Evolutionary conservation across 176 grass and related monocot genomes (phyloP).

Genomic region (Eragrostis curvula): DNA sequence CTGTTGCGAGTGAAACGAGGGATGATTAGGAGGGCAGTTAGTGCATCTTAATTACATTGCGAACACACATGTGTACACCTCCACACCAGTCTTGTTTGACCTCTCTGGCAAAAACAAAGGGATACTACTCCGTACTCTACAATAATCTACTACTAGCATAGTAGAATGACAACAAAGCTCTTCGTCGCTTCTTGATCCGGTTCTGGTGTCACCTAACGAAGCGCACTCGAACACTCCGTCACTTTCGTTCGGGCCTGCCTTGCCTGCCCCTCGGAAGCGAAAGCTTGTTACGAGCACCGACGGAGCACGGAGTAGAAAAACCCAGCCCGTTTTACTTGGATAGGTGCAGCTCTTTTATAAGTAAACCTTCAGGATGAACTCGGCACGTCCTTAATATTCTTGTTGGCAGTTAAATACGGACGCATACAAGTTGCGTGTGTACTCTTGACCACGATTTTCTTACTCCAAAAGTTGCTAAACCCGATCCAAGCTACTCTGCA

Average conservation of each 20-base stretch:
- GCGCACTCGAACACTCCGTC: background rate
- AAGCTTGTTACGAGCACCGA: background rate
- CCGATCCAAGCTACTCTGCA: background rate
- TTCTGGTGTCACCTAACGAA: background rate
- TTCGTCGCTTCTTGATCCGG: conserved; percentile 24
- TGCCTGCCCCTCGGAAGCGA: background rate
- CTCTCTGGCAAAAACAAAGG: background rate
- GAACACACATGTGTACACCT: too few relatives aligned
- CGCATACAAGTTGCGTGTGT: background rate
- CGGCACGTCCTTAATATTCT: background rate
- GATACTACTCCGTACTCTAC: background rate
- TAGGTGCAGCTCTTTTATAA: background rate
- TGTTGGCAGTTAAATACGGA: conserved; percentile 1
- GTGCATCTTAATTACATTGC: background rate
- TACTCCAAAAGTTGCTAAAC: background rate
- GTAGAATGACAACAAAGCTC: background rate
- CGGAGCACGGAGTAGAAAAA: background rate
- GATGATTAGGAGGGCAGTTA: background rate
- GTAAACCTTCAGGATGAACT: background rate
- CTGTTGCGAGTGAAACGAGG: background rate
- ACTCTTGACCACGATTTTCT: background rate
- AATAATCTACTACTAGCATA: background rate
- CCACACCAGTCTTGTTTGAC: conserved; percentile 45
- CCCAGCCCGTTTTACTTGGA: background rate
- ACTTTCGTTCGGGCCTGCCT: background rate